Evolutionary conservation across 306 rosid species (phyloP), one percentile per base, ranked within the genome.

Genomic region (Prunus salicina): DNA sequence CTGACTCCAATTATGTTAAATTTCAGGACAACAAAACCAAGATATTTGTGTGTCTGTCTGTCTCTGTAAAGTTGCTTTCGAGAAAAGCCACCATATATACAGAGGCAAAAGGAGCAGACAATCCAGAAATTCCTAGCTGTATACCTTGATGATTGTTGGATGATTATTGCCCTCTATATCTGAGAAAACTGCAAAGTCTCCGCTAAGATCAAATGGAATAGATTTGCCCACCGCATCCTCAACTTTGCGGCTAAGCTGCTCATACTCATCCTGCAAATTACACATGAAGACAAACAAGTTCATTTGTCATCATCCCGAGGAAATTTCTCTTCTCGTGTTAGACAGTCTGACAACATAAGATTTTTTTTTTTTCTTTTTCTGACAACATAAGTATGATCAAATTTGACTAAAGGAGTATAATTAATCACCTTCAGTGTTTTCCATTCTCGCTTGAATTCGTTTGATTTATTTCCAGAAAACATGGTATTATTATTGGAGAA

Each of bases 101-200:
- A 56, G 28, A 50, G 13, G 63, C 11, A 2, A 52, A 32, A 32
- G 46, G 47, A 0, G 46, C 20, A 64, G 68, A 64, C 5, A 32
- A 10, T 47, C 51, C 14, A 10, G 49, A 9, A 52, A 30, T 2
- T 12, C 5, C 53, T 62, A 4, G 19, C 13, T 5, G 24, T 25
- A 15, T 68, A 89, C 96, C 96, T 92, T 86, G 34, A 90, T 69
- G 32, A 92, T 88, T 51, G 91, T 14, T 24, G 87, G 82, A 82
- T 90, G 93, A 67, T 86, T 82, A 50, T 12, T 83, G 7, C 64
- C 80, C 1, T 84, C 24, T 46, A 78, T 3, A 8, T 71, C 71
- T 16, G 83, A 72, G 83, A 92, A 90, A 51, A 43, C 72, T 20
- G 71, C 77, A 15, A 73, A 86, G 2, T 90, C 91, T 53, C 47